Base-by-base conservation (phyloP, 2,329 filamentous ascomycete species). In the Penicillium sp. region DNA sequence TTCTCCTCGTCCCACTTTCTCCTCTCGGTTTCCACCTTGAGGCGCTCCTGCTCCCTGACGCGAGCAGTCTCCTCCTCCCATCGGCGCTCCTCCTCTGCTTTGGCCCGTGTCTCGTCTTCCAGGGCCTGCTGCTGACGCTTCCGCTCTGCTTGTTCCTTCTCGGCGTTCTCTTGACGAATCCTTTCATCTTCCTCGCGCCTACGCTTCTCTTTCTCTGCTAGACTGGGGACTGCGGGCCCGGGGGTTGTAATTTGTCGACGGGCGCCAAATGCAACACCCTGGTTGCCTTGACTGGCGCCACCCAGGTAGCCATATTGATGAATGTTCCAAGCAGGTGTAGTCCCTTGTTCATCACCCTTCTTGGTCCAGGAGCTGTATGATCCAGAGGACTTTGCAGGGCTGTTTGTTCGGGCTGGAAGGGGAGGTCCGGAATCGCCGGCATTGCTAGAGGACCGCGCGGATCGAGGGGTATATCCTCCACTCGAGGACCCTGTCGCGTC, bases 251-350 rank as follows among this genome's bases (percentile, higher is more conserved):
- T 97, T 76, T 99, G 94, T 56, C 94, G 86, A 65, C 92, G 85
- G 16, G 88, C 91, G 52, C 94, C 94, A 74, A 97, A 97, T 10
- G 90, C 86, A 64, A 99, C 91, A 16, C 94, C 94, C 58, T 97
- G 86, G 66, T 96, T 97, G 3, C 91, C 93, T 72, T 99, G 94
- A 67, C 91, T 97, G 24, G 94, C 94, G 46, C 94, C 94, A 54
- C 94, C 94, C 89, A 97, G 94, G 75, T 97, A 99, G 7, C 94
- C 92, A 70, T 99, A 99, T 71, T 99, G 94, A 54, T 92, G 89
- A 64, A 97, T 97, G 71, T 97, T 99, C 94, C 94, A 99, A 1
- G 94, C 94, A 0, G 94, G 94, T 24, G 87, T 82, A 1, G 92
- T 97, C 43, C 82, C 83, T 14, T 84, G 85, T 72, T 97, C 90